A percentile compares a stretch with the other conserved stretches of the same genome.
phyloP scores from a whole-genome alignment of 345 rosid genomes.

The Melastoma malabathricum region DNA sequence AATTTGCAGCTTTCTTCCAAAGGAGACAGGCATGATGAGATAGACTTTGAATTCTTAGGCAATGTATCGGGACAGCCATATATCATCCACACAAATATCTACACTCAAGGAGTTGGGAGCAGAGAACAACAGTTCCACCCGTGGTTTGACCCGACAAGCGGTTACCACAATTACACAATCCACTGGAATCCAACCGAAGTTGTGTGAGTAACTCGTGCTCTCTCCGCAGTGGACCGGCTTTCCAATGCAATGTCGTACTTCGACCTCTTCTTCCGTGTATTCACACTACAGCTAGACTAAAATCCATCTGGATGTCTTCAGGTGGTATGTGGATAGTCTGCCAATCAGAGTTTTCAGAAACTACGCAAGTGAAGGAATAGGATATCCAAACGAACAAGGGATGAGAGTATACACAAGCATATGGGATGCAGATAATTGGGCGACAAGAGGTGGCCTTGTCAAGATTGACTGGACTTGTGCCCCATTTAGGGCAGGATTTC shows the following conservation, averaged over 20 bases:
- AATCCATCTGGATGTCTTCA: slow-evolving; percentile 13
- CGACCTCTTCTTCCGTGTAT: too few species aligned
- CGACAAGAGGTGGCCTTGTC: slow-evolving; percentile 58
- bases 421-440: slow-evolving; percentile 74
- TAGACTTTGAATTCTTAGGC: slow-evolving; percentile 67
- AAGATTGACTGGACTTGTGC: slow-evolving; percentile 48
- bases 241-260: background rate
- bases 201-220: slow-evolving; percentile 12
- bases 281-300: background rate
- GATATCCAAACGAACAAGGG: slow-evolving; percentile 65
- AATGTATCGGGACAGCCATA: slow-evolving; percentile 59
- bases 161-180: slow-evolving; percentile 73
- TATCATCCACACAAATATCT: slow-evolving; percentile 58
- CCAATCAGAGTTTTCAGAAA: slow-evolving; percentile 26
- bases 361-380: slow-evolving; percentile 22
- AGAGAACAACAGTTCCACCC: slow-evolving; percentile 18
- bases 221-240: background rate
- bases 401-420: slow-evolving; percentile 53
- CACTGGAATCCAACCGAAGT: slow-evolving; percentile 17
- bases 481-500: slow-evolving; percentile 42
- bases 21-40: slow-evolving; percentile 52
- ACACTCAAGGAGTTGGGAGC: slow-evolving; percentile 46
- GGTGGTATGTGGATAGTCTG: slow-evolving; percentile 19
- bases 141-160: slow-evolving; percentile 32
- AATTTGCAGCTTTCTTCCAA: slow-evolving; percentile 39